Base-by-base conservation (phyloP, 495 filamentous ascomycete genomes). In the Aspergillus diversus region DNA sequence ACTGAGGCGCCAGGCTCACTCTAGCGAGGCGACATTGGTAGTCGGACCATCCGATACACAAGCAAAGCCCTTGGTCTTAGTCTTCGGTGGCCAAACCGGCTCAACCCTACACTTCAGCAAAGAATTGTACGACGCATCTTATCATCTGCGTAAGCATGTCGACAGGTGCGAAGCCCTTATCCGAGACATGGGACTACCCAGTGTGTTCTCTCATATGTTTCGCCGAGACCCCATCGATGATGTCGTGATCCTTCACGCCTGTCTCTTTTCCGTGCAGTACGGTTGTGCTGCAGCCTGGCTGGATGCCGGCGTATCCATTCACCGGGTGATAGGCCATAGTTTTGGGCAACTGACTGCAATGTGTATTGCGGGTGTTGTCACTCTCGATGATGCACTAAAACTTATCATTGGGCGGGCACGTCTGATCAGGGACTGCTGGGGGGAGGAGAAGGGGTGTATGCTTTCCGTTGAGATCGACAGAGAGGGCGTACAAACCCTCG, bases 161-260 rank as follows among this genome's bases (percentile, higher is more conserved):
- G 70, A 80, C 27, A 34, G 60, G 3, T 80, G 77, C 42, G 66
- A 84, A 55, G 33, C 60, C 0, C 58, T 69, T 6, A 33, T 76
- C 5, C 57, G 51, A 0, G 39, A 53, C 0, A 21, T 78, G n/a
- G 79, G 79, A 4, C 57, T 70, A 7, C 57, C 57, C 0, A 66
- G 74, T 5, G 64, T 85, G 7, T 77, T 73, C 56, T 83, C 83
- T 4, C 67, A 21, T 1, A 79, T 87, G 17, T 84, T 83, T 43
- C 67, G 77, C 33, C 47, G 57, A 0, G 61, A 67, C 0, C 68
- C 77, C 7, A 61, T 80, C 7, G 32, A 65, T 0, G 72, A 82
- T 54, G 27, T 75, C 1, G 76, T 81, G 5, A 58, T 63, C 4
- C 66, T 84, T 0, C 83, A 86, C 7, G 65, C 7, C 21, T 17